A percentile compares a stretch with the other conserved stretches of the same genome.
phyloP scores from a whole-genome alignment of 192 early-diverging fungal genomes.

The Glomus cerebriforme region DNA sequence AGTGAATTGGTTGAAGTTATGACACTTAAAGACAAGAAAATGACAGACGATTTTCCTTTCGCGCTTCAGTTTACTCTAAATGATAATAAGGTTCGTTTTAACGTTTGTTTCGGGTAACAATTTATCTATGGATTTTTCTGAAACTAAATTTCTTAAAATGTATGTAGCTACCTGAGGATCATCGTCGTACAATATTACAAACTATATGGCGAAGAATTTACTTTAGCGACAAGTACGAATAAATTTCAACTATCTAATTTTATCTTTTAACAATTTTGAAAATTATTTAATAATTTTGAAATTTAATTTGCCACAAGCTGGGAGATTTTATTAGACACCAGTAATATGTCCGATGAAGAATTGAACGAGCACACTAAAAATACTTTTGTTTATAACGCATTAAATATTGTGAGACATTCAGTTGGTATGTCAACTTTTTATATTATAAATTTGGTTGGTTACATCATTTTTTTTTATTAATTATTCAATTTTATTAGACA shows the following conservation, averaged over 20 bases:
- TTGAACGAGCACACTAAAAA: background rate
- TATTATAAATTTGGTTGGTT: background rate
- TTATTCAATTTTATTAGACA: background rate
- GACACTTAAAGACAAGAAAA: constrained; percentile 2
- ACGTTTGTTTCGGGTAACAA: background rate
- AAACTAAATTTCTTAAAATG: background rate
- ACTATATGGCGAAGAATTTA: constrained; percentile 25
- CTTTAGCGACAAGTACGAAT: background rate
- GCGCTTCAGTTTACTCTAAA: background rate
- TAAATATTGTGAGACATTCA: background rate
- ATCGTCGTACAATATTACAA: constrained; percentile 17
- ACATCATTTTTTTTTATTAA: background rate
- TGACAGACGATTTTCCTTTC: background rate
- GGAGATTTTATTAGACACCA: constrained; percentile 17
- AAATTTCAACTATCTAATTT: background rate
- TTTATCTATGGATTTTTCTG: no score
- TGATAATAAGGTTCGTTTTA: background rate
- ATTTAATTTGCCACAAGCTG: background rate
- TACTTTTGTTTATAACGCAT: constrained; percentile 8
- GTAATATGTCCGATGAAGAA: constrained; percentile 24
- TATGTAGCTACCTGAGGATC: background rate
- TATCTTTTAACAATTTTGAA: no score
- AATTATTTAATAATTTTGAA: background rate
- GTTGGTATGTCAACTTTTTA: background rate
- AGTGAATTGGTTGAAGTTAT: background rate